Evolutionary conservation across 1,284 basidiomycete genomes (phyloP), one percentile per base, ranked within the genome.

Genomic region (Athelia sp.): DNA sequence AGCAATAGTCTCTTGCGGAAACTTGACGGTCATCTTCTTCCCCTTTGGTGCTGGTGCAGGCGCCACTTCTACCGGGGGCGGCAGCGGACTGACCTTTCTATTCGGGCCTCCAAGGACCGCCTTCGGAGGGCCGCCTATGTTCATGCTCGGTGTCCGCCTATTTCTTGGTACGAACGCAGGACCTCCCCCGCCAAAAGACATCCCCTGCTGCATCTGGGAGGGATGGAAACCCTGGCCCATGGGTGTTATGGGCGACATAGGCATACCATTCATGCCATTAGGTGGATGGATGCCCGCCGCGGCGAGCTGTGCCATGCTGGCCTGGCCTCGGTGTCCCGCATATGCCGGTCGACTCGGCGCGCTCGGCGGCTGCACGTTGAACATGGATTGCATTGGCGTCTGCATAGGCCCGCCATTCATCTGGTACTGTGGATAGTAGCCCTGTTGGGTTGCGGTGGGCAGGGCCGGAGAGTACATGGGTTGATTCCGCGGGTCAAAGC

Each of bases 91-190:
- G 48, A 81, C 73, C 66, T 87, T 90, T 47, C 84, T 76, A 48
- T 79, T 77, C 8, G 86, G 88, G 2, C 88, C 88, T 15, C 88
- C 88, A 4, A 91, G 69, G 2, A 81, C 75, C 1, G 89, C 89
- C 62, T 91, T 91, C 15, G 89, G 88, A 13, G 88, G 88, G 3
- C 88, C 88, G 14, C 89, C 89, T 14, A 72, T 67, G 56, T 71
- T 76, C 51, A 91, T 74, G 58, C 85, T 89, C 24, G 79, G 76
- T 50, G 86, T 79, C 49, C 87, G 65, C 53, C 78, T 72, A 55
- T 72, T 73, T 70, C 75, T 69, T 14, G 75, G 81, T 29, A 29
- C 26, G 35, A 84, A 84, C 0, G 61, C 58, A 24, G 62, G 54
- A 15, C 62, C 58, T 13, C 60, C 62, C 1, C 57, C 59, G 15